phyloP scores from a whole-genome alignment of 208 protist genomes.

The Leishmania aethiopica region DNA sequence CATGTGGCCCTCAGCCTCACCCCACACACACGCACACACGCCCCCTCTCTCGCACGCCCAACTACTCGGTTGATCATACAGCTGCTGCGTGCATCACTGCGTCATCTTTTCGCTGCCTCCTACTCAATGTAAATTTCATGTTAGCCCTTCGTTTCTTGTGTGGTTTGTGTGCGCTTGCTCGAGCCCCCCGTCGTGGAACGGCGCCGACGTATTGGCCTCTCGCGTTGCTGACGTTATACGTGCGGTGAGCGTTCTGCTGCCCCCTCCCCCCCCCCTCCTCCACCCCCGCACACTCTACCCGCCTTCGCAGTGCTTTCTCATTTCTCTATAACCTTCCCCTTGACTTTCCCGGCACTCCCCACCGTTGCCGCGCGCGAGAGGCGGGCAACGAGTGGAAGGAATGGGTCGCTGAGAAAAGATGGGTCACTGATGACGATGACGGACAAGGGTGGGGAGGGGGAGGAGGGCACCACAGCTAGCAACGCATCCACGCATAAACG shows the following conservation, averaged over 20 bases:
- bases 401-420: background rate
- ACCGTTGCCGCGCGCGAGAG: background rate
- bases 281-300: background rate
- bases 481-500: background rate
- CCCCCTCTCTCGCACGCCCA: background rate
- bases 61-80: background rate
- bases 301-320: background rate
- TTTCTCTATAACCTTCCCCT: background rate
- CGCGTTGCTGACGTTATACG: background rate
- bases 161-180: background rate
- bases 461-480: background rate
- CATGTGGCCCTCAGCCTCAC: background rate
- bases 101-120: background rate
- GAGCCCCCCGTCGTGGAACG: background rate
- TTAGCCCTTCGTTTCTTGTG: background rate
- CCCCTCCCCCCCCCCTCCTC: background rate
- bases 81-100: background rate
- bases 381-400: background rate
- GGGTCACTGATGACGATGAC: background rate
- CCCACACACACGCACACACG: background rate
- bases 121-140: background rate
- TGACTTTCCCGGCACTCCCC: background rate
- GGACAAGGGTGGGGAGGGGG: background rate
- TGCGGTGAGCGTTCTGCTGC: background rate
- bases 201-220: background rate